A percentile compares a stretch with the other conserved stretches of the same genome.
Evolutionary conservation across 768 basidiomycete genomes (phyloP).

Genomic region (Boletus edulis): DNA sequence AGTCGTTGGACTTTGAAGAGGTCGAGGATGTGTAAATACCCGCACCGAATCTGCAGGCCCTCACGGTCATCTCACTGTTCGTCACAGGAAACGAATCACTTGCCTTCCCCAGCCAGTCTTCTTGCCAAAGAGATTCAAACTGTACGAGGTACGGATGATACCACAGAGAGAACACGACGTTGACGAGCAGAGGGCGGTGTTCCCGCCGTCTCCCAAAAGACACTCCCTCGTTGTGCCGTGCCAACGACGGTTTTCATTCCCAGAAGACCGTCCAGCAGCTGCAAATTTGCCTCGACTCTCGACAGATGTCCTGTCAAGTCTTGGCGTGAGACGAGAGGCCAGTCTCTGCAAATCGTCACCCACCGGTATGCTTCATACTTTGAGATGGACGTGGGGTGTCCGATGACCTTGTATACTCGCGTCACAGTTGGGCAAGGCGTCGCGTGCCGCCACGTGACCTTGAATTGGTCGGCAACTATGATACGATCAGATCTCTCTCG

Average conservation of each 20-base stretch:
- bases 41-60: conserved; percentile 52
- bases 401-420: conserved; percentile 63
- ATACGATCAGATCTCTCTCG: conserved; percentile 1
- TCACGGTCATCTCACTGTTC: conserved; percentile 2
- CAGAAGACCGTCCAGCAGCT: conserved; percentile 50
- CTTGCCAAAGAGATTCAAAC: conserved; percentile 60
- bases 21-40: conserved; percentile 77
- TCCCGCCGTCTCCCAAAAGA: conserved; percentile 60
- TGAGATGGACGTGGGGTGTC: conserved; percentile 45
- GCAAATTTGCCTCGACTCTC: conserved; percentile 61
- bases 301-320: conserved; percentile 43
- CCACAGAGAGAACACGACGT: conserved; percentile 59
- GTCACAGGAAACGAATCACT: conserved; percentile 5
- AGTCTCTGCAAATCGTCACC: conserved; percentile 4
- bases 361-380: conserved; percentile 64
- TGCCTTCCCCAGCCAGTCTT: conserved; percentile 74
- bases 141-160: conserved; percentile 64
- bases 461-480: conserved; percentile 65
- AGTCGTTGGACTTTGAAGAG: conserved; percentile 79
- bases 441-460: conserved; percentile 64
- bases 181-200: conserved; percentile 49
- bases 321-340: conserved; percentile 1
- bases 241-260: conserved; percentile 75
- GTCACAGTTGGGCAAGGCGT: conserved; percentile 56
- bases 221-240: conserved; percentile 70